Evolutionary conservation across 495 filamentous ascomycete genomes (phyloP).

Genomic region (Neurospora sp.): DNA sequence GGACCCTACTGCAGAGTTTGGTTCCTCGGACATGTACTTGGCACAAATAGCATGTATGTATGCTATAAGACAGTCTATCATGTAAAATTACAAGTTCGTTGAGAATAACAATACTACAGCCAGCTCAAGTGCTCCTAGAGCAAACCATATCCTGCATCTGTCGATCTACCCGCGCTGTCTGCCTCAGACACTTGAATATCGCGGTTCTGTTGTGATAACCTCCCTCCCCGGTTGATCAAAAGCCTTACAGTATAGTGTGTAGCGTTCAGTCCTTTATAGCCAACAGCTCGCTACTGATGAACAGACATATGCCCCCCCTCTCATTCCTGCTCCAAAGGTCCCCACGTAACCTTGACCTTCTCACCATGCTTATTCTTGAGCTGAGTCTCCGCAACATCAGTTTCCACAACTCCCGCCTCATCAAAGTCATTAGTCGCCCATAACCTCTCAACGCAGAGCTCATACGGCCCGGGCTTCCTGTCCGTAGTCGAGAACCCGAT

Average conservation of each 20-base stretch:
- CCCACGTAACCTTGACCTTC: constrained; percentile 35
- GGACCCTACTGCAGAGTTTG: not conserved
- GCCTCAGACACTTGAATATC: not conserved
- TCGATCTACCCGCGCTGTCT: not conserved
- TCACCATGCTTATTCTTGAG: constrained; percentile 39
- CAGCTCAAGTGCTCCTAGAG: not conserved
- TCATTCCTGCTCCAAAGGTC: not conserved
- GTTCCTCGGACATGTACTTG: not conserved
- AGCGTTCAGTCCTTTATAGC: not conserved
- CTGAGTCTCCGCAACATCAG: constrained; percentile 4
- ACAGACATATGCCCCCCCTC: not conserved
- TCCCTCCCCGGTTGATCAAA: not conserved
- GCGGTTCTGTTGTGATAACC: not conserved
- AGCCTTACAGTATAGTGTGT: not conserved
- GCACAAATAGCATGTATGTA: not conserved
- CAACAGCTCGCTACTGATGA: not conserved
- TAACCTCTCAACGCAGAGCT: constrained; percentile 70
- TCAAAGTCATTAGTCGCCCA: constrained; percentile 62
- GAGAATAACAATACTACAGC: not conserved
- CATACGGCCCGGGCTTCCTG: constrained; percentile 74
- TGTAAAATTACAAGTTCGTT: not conserved
- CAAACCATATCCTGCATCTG: not conserved
- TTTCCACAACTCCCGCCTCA: constrained; percentile 21
- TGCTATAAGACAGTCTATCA: not conserved
- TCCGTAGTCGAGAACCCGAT: constrained; percentile 86